Evolutionary conservation across 2,329 filamentous ascomycete genomes (phyloP), one percentile per base, ranked within the genome.

Genomic region (Fusarium coicis): DNA sequence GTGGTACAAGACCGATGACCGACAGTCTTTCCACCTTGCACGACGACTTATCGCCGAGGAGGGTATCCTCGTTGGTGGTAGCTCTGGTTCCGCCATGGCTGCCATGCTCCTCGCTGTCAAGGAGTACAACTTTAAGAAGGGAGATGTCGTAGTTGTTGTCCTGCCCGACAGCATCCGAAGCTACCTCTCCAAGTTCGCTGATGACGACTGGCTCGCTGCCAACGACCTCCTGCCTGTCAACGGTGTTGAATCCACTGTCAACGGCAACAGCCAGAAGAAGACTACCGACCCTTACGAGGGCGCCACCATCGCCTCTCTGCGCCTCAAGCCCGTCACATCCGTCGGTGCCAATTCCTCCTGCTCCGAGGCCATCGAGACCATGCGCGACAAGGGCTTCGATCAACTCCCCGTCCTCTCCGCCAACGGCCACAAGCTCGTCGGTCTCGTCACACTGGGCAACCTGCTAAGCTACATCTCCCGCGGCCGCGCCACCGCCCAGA

Each of bases 1-100:
- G 80, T 99, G 96, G 96, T 98, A 98, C 86, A 99, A 99, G 90
- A 99, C 96, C 7, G 93, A 96, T 70, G 96, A 99, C 80, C 89
- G 90, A 69, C 93, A 97, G 80, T 95, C 95, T 5, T 99, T 99
- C 84, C 88, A 91, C 80, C 95, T 94, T 79, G 94, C 96, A n/a
- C 89, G 97, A 57, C 88, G 95, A 47, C 85, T 99, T 59, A 99
- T 99, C 77, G 89, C 94, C 21, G 96, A 99, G 82, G 96, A 99
- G 83, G 96, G 96, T 56, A 88, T 99, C 19, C 88, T 99, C 14
- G 95, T 97, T 26, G 96, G 96, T 77, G 96, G 96, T 47, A 97
- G 94, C 81, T 97, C 94, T 78, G 96, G 96, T 67, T 97, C 94
- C 75, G 96, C 96, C 44, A 93, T 98, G 85, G 91, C 93, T 11